Evolutionary conservation across 2,329 filamentous ascomycete species (phyloP).

Genomic region (Corniculantispora saksenae): DNA sequence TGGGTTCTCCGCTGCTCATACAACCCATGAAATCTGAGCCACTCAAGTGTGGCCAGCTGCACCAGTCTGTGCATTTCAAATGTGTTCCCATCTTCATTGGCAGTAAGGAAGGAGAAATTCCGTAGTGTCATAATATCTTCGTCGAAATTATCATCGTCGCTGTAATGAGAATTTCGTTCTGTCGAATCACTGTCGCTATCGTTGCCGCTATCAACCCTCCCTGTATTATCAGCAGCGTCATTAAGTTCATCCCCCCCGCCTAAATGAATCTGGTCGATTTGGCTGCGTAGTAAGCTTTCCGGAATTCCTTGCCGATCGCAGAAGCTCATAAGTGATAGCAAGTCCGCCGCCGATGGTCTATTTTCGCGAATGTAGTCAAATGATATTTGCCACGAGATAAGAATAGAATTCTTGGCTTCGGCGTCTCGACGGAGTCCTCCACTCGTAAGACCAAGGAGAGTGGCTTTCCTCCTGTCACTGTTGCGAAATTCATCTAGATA

Average conservation of each 20-base stretch:
- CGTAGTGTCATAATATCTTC: constrained; percentile 31
- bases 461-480: constrained; percentile 29
- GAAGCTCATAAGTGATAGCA: constrained; percentile 16
- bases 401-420: constrained; percentile 28
- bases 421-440: constrained; percentile 27
- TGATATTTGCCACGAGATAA: constrained; percentile 35
- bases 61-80: constrained; percentile 41
- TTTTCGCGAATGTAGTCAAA: constrained; percentile 32
- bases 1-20: constrained; percentile 19
- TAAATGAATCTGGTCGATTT: neutral
- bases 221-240: constrained; percentile 15
- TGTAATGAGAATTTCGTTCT: constrained; percentile 10
- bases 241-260: neutral
- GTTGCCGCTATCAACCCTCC: constrained; percentile 10
- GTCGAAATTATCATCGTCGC: constrained; percentile 26
- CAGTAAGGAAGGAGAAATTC: constrained; percentile 34
- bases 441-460: constrained; percentile 29
- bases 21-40: constrained; percentile 23
- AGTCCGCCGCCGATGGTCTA: constrained; percentile 23
- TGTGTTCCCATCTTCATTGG: constrained; percentile 19
- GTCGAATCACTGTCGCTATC: constrained; percentile 19
- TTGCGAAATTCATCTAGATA: constrained; percentile 35
- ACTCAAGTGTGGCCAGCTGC: constrained; percentile 31
- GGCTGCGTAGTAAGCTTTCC: constrained; percentile 21
- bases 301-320: constrained; percentile 11